A percentile compares a stretch with the other conserved stretches of the same genome.
Conservation (phyloP, 2,329 filamentous ascomycete genomes). For the Botrytis fragariae region DNA sequence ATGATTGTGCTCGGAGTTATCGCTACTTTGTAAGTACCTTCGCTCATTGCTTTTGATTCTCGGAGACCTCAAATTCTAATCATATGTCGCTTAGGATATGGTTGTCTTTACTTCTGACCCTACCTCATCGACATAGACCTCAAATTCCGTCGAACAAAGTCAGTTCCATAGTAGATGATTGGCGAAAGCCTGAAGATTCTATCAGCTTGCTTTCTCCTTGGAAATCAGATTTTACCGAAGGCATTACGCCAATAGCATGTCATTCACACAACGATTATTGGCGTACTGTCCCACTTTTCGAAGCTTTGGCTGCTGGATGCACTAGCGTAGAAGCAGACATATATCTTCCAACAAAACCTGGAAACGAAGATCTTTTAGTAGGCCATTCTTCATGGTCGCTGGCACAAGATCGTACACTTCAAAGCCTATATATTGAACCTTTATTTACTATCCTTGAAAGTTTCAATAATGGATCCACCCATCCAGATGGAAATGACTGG, state of each 20-base stretch:
- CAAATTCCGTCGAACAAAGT: background rate
- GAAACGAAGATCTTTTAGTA: conserved; percentile 46
- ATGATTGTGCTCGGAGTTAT: background rate
- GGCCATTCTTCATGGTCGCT: conserved; percentile 56
- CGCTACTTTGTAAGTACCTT: background rate
- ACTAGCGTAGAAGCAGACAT: conserved; percentile 59
- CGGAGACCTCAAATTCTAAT: background rate
- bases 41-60: background rate
- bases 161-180: background rate
- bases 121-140: background rate
- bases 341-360: conserved; percentile 53
- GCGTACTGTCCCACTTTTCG: conserved; percentile 46
- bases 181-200: background rate
- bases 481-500: conserved; percentile 5
- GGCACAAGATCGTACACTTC: conserved; percentile 51
- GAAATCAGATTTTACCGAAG: background rate
- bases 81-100: background rate
- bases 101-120: background rate
- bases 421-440: conserved; percentile 57
- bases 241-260: background rate
- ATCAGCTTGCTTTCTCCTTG: background rate
- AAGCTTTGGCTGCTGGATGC: conserved; percentile 55
- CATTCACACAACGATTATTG: conserved; percentile 58
- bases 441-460: conserved; percentile 53
- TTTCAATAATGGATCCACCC: conserved; percentile 41